phyloP scores from a whole-genome alignment of 331 rosid species.

The Acacia pycnantha region DNA sequence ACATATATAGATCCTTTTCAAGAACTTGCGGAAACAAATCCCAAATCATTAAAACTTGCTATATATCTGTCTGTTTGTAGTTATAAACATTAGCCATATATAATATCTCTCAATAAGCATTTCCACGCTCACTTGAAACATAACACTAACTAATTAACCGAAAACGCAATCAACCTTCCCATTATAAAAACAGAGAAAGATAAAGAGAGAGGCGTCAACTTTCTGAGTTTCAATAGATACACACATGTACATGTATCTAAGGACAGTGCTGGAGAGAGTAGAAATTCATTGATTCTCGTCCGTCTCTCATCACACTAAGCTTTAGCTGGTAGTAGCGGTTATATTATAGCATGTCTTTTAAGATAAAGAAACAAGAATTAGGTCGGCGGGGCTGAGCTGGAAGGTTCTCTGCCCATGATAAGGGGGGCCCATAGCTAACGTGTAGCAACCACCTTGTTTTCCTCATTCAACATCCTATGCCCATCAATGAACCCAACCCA shows the following conservation, averaged over 20 bases:
- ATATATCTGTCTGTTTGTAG: background rate
- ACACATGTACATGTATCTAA: background rate
- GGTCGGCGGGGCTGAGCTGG: conserved; percentile 39
- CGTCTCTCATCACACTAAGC: background rate
- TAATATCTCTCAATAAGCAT: background rate
- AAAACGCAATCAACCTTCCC: background rate
- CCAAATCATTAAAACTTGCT: background rate
- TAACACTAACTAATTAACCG: background rate
- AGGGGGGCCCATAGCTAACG: conserved; percentile 43
- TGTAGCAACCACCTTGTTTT: conserved; percentile 24
- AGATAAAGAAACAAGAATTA: background rate
- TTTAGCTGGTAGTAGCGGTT: background rate
- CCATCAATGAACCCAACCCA: background rate
- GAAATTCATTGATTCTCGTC: background rate
- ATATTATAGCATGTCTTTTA: background rate
- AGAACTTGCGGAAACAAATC: background rate
- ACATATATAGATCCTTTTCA: background rate
- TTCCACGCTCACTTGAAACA: background rate
- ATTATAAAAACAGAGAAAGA: background rate
- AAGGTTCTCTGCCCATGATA: conserved; percentile 33
- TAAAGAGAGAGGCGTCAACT: background rate
- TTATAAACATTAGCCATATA: background rate
- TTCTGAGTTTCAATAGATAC: background rate
- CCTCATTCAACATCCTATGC: conserved; percentile 13
- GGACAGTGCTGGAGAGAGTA: background rate